Evolutionary conservation across 768 basidiomycete species (phyloP).

Genomic region (Kwoniella heveanensis): DNA sequence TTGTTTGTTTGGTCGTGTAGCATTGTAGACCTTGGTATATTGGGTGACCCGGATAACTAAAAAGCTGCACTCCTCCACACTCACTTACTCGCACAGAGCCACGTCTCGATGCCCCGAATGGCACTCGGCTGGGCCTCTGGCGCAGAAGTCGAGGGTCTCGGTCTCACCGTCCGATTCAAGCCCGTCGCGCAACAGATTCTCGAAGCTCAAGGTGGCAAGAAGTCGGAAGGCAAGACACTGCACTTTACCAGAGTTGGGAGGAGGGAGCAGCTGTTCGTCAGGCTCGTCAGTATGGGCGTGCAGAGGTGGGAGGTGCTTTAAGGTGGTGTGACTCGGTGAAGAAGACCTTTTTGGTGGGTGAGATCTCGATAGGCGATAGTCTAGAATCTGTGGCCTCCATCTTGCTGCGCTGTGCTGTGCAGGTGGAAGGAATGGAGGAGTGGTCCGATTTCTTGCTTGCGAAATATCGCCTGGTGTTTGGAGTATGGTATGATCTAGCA

Average conservation of each 20-base stretch:
- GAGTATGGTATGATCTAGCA: no score
- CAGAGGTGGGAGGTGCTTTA: conserved; percentile 57
- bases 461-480: no score
- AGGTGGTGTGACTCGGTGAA: background rate
- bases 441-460: no score
- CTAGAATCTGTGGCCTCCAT: no score
- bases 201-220: conserved; percentile 33
- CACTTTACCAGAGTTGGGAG: conserved; percentile 56
- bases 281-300: conserved; percentile 55
- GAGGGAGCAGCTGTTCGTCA: conserved; percentile 57
- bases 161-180: conserved; percentile 57
- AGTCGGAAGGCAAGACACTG: conserved; percentile 45
- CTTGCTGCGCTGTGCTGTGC: no score
- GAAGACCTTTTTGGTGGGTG: no score
- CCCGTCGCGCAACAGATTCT: conserved; percentile 28
- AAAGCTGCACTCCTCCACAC: no score
- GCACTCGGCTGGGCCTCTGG: conserved; percentile 57
- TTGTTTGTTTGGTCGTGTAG: background rate
- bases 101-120: conserved; percentile 56
- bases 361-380: no score
- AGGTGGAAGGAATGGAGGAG: no score
- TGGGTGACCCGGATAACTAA: no score
- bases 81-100: conserved; percentile 38
- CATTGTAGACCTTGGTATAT: no score
- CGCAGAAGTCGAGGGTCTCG: conserved; percentile 57